Percentiles rank a stretch among this genome's conserved stretches.
Conservation (phyloP, 768 basidiomycete species). For the Phlegmacium glaucopus region DNA sequence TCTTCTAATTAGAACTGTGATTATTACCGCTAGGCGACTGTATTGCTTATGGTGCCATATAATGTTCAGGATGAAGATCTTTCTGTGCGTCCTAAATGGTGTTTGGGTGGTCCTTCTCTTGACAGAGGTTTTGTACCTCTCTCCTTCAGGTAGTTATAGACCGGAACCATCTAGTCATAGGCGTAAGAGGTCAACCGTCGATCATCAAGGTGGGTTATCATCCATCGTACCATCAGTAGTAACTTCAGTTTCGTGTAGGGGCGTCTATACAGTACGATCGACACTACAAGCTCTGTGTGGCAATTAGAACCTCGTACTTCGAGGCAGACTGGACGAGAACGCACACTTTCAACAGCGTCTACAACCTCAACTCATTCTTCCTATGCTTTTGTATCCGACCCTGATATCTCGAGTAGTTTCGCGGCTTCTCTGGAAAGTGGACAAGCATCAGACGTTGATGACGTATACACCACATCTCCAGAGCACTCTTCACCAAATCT, state of each 20-base stretch:
- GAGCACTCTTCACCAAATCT: conserved; percentile 60
- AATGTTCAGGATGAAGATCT: conserved; percentile 71
- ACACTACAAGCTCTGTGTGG: conserved; percentile 68
- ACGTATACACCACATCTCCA: conserved; percentile 49
- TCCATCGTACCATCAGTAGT: not conserved
- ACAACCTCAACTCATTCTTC: conserved; percentile 78
- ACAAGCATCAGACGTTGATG: conserved; percentile 70
- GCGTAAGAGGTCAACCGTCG: conserved; percentile 65
- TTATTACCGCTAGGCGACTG: conserved; percentile 62
- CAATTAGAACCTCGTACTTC: conserved; percentile 70
- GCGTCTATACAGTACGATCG: conserved; percentile 66
- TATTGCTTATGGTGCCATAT: conserved; percentile 71
- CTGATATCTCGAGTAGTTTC: conserved; percentile 81
- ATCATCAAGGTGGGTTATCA: conserved; percentile 60
- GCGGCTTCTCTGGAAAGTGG: conserved; percentile 78
- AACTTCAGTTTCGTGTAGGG: conserved; percentile 43
- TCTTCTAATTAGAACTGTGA: not conserved
- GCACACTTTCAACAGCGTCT: conserved; percentile 73
- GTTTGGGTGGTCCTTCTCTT: conserved; percentile 4
- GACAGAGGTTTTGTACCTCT: not conserved
- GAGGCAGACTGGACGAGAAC: conserved; percentile 56
- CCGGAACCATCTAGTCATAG: conserved; percentile 66
- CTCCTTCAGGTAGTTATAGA: conserved; percentile 64
- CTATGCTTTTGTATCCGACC: conserved; percentile 79
- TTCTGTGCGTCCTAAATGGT: conserved; percentile 39